Evolutionary conservation across 768 basidiomycete species (phyloP), one percentile per base, ranked within the genome.

Genomic region (Phlebiopsis flavidoalba): DNA sequence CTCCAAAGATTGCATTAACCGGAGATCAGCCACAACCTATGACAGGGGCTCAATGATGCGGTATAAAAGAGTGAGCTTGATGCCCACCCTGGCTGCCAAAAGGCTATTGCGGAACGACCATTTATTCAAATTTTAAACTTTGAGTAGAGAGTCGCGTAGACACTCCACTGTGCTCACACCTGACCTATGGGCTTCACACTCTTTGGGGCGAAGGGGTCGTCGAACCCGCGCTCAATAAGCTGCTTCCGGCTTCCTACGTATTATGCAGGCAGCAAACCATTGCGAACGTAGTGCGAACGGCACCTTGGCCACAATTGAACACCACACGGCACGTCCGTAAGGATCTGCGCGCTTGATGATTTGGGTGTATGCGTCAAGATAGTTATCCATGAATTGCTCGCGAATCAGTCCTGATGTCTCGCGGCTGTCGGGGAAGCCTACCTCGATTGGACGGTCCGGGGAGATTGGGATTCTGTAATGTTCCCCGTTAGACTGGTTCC

Each of bases 231-330:
- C 15, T 79, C 66, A 5, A 88, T 70, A 36, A 86, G 69, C 66
- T 85, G 83, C 63, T 88, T 91, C n/a, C 66, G 85, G 83, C 63
- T 88, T 31, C 52, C 96, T 79, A 47, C 96, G 80, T 1, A 98
- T 80, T 37, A 99, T 79, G 59, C 87, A 85, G 0, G 96, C 95
- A 7, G 94, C 92, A n/a, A n/a, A 88, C 83, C 97, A 98, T 98
- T 3, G 93, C 94, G 69, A 97, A 98, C 0, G 95, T 98, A 2
- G 95, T 95, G 19, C 96, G 83, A 0, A 98, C 95, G 2, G 93
- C 93, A 49, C 97, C 97, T 86, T 96, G 94, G 35, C 97, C 96
- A 71, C 96, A 98, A 53, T 91, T 94, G 72, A 98, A 98, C 4
- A 98, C 90, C 19, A 98, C 77, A 0, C 90, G 86, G 26, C 26